A percentile compares a stretch with the other conserved stretches of the same genome.
Evolutionary conservation across 164 flowering plant species (phyloP).

Genomic region (Taxillus chinensis): DNA sequence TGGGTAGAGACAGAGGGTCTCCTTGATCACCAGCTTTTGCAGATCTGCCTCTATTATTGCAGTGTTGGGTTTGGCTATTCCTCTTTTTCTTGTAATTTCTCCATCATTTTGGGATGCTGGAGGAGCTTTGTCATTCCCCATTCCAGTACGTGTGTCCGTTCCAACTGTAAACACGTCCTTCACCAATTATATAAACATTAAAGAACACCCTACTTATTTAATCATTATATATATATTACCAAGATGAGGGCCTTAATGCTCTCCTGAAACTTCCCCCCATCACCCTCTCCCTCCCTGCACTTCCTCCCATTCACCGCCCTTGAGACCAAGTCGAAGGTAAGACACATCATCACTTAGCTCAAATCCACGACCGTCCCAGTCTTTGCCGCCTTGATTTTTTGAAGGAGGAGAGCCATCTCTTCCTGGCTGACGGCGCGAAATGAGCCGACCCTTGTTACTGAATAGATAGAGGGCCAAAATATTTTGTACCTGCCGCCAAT

Average conservation of each 20-base stretch:
- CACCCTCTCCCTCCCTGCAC: neutral
- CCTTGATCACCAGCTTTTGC: too few relatives aligned
- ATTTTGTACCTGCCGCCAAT: slow-evolving; percentile 21
- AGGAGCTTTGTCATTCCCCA: slow-evolving; percentile 42
- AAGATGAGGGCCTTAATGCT: neutral
- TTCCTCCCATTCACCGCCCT: neutral
- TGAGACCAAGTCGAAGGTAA: neutral
- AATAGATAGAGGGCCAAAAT: slow-evolving; percentile 15
- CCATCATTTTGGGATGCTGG: slow-evolving; percentile 23
- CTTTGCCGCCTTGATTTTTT: neutral
- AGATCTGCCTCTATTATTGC: too few relatives aligned
- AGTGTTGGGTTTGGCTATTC: too few relatives aligned
- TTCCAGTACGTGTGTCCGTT: slow-evolving; percentile 28
- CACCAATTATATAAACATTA: too few relatives aligned
- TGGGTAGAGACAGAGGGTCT: too few relatives aligned
- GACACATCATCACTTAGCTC: neutral
- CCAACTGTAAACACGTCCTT: slow-evolving; percentile 44
- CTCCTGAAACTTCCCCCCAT: neutral
- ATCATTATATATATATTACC: too few relatives aligned
- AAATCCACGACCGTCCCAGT: neutral
- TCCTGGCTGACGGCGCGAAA: neutral
- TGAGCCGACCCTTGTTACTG: slow-evolving; percentile 4
- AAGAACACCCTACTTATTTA: too few relatives aligned
- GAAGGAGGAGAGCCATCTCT: neutral
- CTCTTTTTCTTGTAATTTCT: slow-evolving; percentile 26